These are phyloP conservation scores for Sugiyamaella mastotermitis DNA, from an alignment of 805 yeast genomes.

Conservation along the genomic window DNA sequence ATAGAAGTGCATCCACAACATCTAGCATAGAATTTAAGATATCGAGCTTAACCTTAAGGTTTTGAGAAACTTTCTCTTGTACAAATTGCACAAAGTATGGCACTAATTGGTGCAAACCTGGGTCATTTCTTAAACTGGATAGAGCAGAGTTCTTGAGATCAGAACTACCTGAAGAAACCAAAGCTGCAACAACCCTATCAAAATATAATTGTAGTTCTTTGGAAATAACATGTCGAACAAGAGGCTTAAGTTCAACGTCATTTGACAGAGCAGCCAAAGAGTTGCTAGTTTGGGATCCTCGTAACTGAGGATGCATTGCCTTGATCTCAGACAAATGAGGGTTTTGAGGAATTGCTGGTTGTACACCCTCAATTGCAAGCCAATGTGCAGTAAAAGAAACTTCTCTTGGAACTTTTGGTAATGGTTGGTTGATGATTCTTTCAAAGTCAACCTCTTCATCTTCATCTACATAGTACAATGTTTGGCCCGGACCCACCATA, in stretches of 20 bases:
- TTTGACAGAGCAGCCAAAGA: conserved; percentile 43
- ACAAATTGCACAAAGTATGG: conserved; percentile 96
- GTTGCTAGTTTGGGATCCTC: conserved; percentile 77
- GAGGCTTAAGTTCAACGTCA: conserved; percentile 68
- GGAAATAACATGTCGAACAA: conserved; percentile 91
- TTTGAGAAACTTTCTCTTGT: conserved; percentile 90
- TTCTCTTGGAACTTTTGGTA: conserved; percentile 91
- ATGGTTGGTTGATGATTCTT: conserved; percentile 83
- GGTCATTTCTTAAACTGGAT: conserved; percentile 79
- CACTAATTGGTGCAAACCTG: conserved; percentile 92
- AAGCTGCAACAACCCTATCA: conserved; percentile 79
- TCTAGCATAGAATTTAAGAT: conserved; percentile 80
- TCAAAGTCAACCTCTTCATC: conserved; percentile 94
- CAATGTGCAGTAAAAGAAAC: conserved; percentile 88
- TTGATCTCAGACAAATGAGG: conserved; percentile 74
- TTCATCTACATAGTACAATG: conserved; percentile 81
- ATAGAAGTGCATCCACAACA: conserved; percentile 75
- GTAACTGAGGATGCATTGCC: conserved; percentile 63
- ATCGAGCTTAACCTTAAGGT: conserved; percentile 57
- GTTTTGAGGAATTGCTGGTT: conserved; percentile 95
- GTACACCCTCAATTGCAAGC: conserved; percentile 98
- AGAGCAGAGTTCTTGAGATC: conserved; percentile 72
- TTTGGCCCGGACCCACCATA: conserved; percentile 84
- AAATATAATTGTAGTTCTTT: conserved; percentile 91
- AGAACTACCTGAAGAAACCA: conserved; percentile 28